A percentile compares a stretch with the other conserved stretches of the same genome.
phyloP scores from a whole-genome alignment of 83 land plant genomes.

The Larix sibirica region DNA sequence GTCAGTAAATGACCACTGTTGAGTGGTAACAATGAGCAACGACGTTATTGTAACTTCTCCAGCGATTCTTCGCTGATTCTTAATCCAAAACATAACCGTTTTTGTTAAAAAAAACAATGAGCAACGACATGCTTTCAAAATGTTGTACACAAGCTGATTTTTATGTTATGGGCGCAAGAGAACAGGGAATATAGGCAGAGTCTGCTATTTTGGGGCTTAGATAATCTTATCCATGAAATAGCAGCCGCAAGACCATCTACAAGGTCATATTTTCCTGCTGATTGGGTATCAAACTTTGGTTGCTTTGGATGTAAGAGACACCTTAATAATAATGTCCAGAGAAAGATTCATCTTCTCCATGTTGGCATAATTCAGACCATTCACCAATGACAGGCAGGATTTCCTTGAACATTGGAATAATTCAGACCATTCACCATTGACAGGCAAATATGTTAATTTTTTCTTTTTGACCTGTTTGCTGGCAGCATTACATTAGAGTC shows the following conservation, averaged over 20 bases:
- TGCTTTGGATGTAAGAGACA: background rate
- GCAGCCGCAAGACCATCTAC: constrained; percentile 61
- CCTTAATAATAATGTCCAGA: background rate
- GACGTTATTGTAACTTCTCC: too few species aligned
- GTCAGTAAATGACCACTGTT: too few species aligned
- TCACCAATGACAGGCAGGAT: too few species aligned
- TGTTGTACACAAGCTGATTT: constrained; percentile 59
- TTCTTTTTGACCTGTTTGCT: constrained; percentile 23
- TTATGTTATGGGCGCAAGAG: constrained; percentile 38
- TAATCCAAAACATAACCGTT: too few species aligned
- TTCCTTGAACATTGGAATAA: background rate
- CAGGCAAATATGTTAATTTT: background rate
- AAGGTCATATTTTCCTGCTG: constrained; percentile 14
- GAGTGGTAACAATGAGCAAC: too few species aligned
- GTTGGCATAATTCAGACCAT: too few species aligned
- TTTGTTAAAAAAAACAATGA: background rate
- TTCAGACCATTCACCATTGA: background rate
- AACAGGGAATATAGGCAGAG: constrained; percentile 35
- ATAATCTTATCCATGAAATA: constrained; percentile 55
- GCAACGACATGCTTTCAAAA: constrained; percentile 32
- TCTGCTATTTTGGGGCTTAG: constrained; percentile 67
- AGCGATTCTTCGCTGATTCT: too few species aligned
- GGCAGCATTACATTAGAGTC: constrained; percentile 18
- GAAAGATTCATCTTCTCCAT: background rate
- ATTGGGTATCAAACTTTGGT: constrained; percentile 29